A percentile compares a stretch with the other conserved stretches of the same genome.
Evolutionary conservation across 192 early-diverging fungal species (phyloP).

Genomic region (Spinellus fusiger): DNA sequence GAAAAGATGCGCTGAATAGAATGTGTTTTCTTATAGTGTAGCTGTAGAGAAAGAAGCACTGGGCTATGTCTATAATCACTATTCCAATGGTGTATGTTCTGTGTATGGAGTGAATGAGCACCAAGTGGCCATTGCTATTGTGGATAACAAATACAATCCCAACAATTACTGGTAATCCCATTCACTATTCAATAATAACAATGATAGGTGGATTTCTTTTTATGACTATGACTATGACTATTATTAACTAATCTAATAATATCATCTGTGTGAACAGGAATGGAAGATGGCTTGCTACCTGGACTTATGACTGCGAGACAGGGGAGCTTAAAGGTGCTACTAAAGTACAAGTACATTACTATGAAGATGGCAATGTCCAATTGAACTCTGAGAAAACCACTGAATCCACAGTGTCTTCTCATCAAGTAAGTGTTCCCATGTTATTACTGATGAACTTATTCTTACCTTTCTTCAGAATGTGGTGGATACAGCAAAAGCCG

Average conservation of each 20-base stretch:
- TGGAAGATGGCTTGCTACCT: conserved; percentile 87
- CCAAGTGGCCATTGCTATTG: conserved; percentile 57
- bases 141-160: conserved; percentile 89
- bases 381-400: conserved; percentile 74
- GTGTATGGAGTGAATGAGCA: conserved; percentile 56
- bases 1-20: neutral
- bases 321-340: conserved; percentile 62
- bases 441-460: no score
- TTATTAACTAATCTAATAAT: no score
- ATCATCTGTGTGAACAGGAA: conserved; percentile 50
- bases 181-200: neutral
- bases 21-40: conserved; percentile 2
- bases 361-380: conserved; percentile 99
- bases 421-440: conserved; percentile 2
- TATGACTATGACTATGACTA: no score
- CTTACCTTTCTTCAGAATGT: conserved; percentile 12
- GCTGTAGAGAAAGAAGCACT: conserved; percentile 58
- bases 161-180: conserved; percentile 80
- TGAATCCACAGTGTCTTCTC: conserved; percentile 23
- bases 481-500: conserved; percentile 34
- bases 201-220: neutral
- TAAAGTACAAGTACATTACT: conserved; percentile 91
- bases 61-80: conserved; percentile 73
- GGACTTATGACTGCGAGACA: conserved; percentile 58
- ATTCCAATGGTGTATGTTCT: conserved; percentile 62